Evolutionary conservation across 2,329 filamentous ascomycete genomes (phyloP).

Genomic region (Aureobasidium pullulans): DNA sequence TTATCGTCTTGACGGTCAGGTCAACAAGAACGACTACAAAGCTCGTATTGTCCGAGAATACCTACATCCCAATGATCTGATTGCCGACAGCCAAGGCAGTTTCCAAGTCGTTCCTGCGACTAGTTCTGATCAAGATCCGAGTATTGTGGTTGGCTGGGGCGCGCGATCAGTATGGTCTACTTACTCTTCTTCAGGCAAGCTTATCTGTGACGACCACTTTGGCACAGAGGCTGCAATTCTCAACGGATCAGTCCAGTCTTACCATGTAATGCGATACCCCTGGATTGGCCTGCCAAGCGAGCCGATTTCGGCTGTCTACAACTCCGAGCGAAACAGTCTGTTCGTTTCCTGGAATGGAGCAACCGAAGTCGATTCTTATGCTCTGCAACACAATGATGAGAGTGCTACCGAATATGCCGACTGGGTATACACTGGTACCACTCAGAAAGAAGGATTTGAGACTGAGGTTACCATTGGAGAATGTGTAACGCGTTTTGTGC

Average conservation of each 20-base stretch:
- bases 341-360: slow-evolving; percentile 50
- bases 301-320: slow-evolving; percentile 19
- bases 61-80: slow-evolving; percentile 20
- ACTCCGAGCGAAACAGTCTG: slow-evolving; percentile 19
- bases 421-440: slow-evolving; percentile 18
- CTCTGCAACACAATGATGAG: slow-evolving; percentile 24
- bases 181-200: slow-evolving; percentile 32
- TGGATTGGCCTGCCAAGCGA: slow-evolving; percentile 23
- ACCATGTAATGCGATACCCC: slow-evolving; percentile 30
- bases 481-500: slow-evolving; percentile 6
- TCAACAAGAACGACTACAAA: slow-evolving; percentile 18
- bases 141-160: slow-evolving; percentile 46
- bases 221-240: slow-evolving; percentile 26
- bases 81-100: slow-evolving; percentile 22
- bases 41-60: slow-evolving; percentile 25
- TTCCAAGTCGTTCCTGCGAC: slow-evolving; percentile 18
- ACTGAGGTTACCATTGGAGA: slow-evolving; percentile 13
- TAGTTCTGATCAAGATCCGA: slow-evolving; percentile 12
- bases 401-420: not conserved
- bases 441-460: slow-evolving; percentile 19
- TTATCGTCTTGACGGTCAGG: not conserved
- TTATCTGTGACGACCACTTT: slow-evolving; percentile 38
- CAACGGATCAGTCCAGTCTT: slow-evolving; percentile 28
- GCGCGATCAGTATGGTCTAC: slow-evolving; percentile 45
- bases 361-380: slow-evolving; percentile 40